Evolutionary conservation across 2,329 filamentous ascomycete species (phyloP).

Genomic region (Colletotrichum zoysiae): DNA sequence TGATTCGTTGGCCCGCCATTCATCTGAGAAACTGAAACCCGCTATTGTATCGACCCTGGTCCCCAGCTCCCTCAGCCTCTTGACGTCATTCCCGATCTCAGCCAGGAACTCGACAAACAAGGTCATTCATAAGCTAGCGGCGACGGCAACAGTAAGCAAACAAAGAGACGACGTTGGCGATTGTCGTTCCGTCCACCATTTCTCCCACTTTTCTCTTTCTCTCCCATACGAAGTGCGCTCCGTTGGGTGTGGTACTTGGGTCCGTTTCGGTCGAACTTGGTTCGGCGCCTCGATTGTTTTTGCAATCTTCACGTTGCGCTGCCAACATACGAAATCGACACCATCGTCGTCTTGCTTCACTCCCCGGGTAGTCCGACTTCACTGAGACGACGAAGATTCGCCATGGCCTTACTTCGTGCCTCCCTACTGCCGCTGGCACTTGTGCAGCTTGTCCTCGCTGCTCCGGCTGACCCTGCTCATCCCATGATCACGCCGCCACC

Average conservation of each 20-base stretch:
- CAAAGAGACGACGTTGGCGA: conserved; percentile 9
- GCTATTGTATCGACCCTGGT: conserved; percentile 22
- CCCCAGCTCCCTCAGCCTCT: conserved; percentile 25
- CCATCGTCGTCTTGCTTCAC: background rate
- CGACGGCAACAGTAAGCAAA: conserved; percentile 27
- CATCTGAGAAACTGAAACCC: conserved; percentile 30
- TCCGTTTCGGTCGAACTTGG: background rate
- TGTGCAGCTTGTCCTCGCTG: conserved; percentile 41
- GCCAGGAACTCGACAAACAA: conserved; percentile 30
- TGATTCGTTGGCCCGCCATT: conserved; percentile 28
- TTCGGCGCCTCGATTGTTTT: conserved; percentile 10
- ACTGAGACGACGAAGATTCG: background rate
- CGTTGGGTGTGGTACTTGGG: background rate
- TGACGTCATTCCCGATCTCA: conserved; percentile 32
- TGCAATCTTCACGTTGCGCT: background rate
- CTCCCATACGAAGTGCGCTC: background rate
- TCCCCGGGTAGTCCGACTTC: background rate
- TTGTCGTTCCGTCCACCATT: background rate
- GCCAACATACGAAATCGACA: background rate
- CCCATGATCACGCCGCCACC: conserved; percentile 47
- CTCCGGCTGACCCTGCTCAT: conserved; percentile 37
- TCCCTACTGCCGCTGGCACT: conserved; percentile 31
- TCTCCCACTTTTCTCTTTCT: background rate
- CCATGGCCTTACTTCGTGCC: conserved; percentile 27
- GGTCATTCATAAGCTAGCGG: conserved; percentile 3